Evolutionary conservation across 345 rosid species (phyloP).

Genomic region (Eucalyptus cladocalyx): DNA sequence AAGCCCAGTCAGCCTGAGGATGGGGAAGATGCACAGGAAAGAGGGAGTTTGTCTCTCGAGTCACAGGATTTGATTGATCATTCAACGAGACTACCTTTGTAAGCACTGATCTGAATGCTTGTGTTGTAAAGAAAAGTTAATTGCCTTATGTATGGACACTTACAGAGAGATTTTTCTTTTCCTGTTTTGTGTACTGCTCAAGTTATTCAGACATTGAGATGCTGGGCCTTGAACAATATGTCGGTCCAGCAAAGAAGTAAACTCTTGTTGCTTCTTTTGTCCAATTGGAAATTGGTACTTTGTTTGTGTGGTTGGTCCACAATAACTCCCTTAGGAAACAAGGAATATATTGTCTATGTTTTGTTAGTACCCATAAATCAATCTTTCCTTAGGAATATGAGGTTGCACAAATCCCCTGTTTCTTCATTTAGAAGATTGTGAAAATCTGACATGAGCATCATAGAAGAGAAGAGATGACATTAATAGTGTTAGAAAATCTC

Average conservation of each 20-base stretch:
- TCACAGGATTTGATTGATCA: constrained; percentile 18
- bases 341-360: not conserved
- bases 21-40: constrained; percentile 4
- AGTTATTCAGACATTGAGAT: not conserved
- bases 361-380: not conserved
- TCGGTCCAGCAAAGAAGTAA: not conserved
- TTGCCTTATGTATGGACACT: not conserved
- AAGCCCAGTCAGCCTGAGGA: constrained; percentile 9
- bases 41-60: constrained; percentile 9
- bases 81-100: constrained; percentile 30
- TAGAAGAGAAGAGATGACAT: not conserved
- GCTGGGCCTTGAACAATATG: not conserved
- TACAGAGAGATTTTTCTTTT: not conserved
- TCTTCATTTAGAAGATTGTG: not conserved
- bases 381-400: not conserved
- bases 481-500: no score
- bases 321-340: not conserved
- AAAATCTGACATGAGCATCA: not conserved
- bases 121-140: not conserved
- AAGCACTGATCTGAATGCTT: constrained; percentile 6
- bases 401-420: not conserved
- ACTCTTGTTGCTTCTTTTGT: not conserved
- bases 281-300: not conserved
- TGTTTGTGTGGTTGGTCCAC: not conserved
- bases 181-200: not conserved